phyloP scores from a whole-genome alignment of 148 eudicot species.

The Heliosperma pusillum region DNA sequence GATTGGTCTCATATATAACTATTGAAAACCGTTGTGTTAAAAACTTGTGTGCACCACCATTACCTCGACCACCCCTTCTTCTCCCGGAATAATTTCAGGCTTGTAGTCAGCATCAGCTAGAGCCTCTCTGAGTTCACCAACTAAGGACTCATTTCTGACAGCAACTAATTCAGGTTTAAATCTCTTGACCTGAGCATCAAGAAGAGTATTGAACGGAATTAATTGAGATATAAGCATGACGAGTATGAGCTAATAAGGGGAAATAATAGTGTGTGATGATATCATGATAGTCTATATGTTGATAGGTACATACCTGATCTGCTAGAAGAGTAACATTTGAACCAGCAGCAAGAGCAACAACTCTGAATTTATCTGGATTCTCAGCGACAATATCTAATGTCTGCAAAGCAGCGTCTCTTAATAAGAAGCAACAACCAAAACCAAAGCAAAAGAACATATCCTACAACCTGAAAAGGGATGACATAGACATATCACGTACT shows the following conservation, averaged over 20 bases:
- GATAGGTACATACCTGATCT: slow-evolving; percentile 67
- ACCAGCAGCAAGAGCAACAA: slow-evolving; percentile 98
- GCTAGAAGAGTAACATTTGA: slow-evolving; percentile 98
- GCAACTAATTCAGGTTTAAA: slow-evolving; percentile 89
- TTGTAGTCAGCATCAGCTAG: slow-evolving; percentile 71
- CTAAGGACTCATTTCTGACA: slow-evolving; percentile 64
- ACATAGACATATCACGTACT: neutral
- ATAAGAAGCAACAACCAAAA: slow-evolving; percentile 23
- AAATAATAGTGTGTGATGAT: neutral
- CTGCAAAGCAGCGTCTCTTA: slow-evolving; percentile 38
- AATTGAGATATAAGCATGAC: neutral
- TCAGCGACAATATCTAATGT: slow-evolving; percentile 93
- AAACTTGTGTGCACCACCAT: slow-evolving; percentile 9
- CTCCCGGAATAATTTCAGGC: slow-evolving; percentile 97
- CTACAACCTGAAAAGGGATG: neutral
- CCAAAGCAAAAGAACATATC: neutral
- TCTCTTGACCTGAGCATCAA: slow-evolving; percentile 57
- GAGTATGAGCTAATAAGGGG: neutral
- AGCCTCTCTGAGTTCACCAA: slow-evolving; percentile 88
- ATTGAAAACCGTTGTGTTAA: neutral
- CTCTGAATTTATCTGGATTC: slow-evolving; percentile 82
- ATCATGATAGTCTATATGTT: neutral
- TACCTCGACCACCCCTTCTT: slow-evolving; percentile 90
- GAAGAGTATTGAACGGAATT: neutral
- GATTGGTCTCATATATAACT: too few species aligned